Evolutionary conservation across 140 eudicot genomes (phyloP).

Genomic region (Bidens hawaiensis): DNA sequence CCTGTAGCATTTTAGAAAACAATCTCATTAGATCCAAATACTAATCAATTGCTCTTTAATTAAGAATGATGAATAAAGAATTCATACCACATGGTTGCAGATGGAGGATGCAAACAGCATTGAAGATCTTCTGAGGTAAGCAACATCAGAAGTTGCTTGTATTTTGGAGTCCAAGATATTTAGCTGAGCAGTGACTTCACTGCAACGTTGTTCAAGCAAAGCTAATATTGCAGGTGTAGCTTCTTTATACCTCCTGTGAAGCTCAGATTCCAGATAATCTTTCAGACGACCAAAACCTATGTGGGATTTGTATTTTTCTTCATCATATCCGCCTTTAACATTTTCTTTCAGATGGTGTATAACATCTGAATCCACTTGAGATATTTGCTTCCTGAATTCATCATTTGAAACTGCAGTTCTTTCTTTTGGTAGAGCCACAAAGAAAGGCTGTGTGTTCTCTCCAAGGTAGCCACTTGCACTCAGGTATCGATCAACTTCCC

Average conservation of each 20-base stretch:
- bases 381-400: slow-evolving; percentile 80
- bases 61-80: no score
- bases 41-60: no score
- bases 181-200: no score
- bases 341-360: slow-evolving; percentile 53
- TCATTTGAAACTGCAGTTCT: slow-evolving; percentile 72
- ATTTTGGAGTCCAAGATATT: no score
- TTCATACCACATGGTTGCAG: no score
- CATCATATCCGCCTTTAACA: slow-evolving; percentile 88
- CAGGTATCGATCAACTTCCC: no score
- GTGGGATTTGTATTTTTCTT: slow-evolving; percentile 71
- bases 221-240: slow-evolving; percentile 92
- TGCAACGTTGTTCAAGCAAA: slow-evolving; percentile 87
- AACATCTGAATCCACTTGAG: slow-evolving; percentile 76
- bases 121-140: no score
- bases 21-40: no score
- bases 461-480: slow-evolving; percentile 94
- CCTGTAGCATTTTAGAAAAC: no score
- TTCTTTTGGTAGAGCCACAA: slow-evolving; percentile 84
- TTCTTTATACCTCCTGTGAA: slow-evolving; percentile 80
- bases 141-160: no score
- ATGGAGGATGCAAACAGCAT: no score
- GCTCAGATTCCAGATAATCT: slow-evolving; percentile 83
- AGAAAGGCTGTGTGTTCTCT: slow-evolving; percentile 70
- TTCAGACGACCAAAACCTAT: slow-evolving; percentile 78